These are phyloP conservation scores for Miamiensis avidus DNA, from an alignment of 169 alveolate species.

Conservation along the genomic window DNA sequence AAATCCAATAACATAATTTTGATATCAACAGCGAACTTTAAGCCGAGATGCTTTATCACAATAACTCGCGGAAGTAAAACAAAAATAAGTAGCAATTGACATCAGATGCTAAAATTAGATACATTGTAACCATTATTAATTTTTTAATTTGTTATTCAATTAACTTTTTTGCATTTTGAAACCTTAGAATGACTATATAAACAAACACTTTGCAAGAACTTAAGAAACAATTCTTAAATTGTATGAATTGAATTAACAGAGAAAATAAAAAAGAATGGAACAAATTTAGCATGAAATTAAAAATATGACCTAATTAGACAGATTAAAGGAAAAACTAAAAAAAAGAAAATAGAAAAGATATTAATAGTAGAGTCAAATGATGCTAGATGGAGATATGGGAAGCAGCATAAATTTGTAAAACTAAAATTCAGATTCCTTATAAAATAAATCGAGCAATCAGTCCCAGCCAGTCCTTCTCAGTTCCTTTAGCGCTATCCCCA, in stretches of 20 bases:
- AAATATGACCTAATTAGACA: neutral
- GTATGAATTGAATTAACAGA: too few species aligned
- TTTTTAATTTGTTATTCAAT: too few species aligned
- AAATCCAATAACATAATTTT: too few species aligned
- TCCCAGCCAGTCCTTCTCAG: too few species aligned
- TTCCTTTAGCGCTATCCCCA: too few species aligned
- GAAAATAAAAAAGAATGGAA: neutral
- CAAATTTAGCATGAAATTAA: too few species aligned
- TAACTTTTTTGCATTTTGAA: too few species aligned
- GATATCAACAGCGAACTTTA: neutral
- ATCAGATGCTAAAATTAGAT: neutral
- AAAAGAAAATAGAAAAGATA: neutral
- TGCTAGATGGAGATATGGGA: neutral
- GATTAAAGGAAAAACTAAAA: neutral
- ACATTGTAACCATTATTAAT: neutral
- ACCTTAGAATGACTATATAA: neutral
- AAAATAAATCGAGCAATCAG: too few species aligned
- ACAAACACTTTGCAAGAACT: neutral
- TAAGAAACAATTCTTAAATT: neutral
- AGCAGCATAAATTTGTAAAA: too few species aligned
- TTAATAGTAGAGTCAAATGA: neutral
- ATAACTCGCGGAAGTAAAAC: neutral
- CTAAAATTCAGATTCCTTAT: too few species aligned
- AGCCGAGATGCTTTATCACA: neutral
- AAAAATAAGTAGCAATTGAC: neutral